Base-by-base conservation (phyloP, 176 grass and related monocot genomes). In the Eragrostis nindensis region DNA sequence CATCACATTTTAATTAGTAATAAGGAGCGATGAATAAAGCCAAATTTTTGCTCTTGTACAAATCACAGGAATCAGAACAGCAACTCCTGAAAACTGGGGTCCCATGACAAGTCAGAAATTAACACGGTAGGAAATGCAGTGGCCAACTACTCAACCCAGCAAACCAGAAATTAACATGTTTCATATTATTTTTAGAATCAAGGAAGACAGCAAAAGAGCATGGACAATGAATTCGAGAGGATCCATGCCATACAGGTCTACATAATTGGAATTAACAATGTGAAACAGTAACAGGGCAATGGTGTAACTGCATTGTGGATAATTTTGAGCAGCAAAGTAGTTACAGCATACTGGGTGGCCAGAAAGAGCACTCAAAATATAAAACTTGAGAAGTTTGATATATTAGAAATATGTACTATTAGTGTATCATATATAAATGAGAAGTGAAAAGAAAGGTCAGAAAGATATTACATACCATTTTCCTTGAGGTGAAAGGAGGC, bases 391-490 rank as follows among this genome's bases (percentile, higher is more conserved):
- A 36, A 36, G 32, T 47, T 71, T 22, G 25, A 68, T 49, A 56
- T 32, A 73, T n/a, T 6, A 79, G 50, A 73, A 39, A 74, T 44
- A 21, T 38, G 18, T 16, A n/a, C n/a, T n/a, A 19, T 1, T 1
- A 11, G 17, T 48, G 14, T 11, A 21, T 8, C 9, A 3, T 56
- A 7, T 17, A 1, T n/a, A 16, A 12, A 5, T 0, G 2, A 29
- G 11, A 6, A 0, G 4, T 36, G 32, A 0, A 68, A 69, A 62
- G 43, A 8, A 30, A 44, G 4, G 7, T 6, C 8, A 62, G 53
- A 71, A 56, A 66, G 25, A 77, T 2, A 50, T 11, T 1, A 45
- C 55, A 24, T 87, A 87, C 87, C 85, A 77, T 81, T 81, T 81
- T 88, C 81, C 80, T 74, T 92, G 15, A 65, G 14, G 19, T 53